Conservation (phyloP, 1,284 basidiomycete species). For the Apiotrichum domesticum region DNA sequence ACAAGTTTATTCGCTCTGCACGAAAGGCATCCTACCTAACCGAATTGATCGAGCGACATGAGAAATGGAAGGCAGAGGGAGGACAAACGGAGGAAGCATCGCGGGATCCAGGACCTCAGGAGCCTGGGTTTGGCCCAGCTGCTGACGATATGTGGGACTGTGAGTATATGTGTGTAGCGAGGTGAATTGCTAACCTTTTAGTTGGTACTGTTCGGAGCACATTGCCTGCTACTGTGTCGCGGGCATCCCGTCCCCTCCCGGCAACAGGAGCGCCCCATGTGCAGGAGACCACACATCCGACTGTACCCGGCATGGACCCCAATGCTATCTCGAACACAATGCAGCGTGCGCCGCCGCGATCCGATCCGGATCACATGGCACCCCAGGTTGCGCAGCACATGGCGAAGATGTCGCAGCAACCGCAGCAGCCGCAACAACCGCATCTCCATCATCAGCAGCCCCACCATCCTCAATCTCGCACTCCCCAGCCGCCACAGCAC, state of each 20-base stretch:
- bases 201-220: constrained; percentile 44
- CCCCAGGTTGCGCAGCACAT: constrained; percentile 13
- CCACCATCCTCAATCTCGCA: not conserved
- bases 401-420: constrained; percentile 2
- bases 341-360: constrained; percentile 17
- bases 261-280: constrained; percentile 3
- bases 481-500: not conserved
- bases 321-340: constrained; percentile 23
- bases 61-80: constrained; percentile 86
- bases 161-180: constrained; percentile 44
- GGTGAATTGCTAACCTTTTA: constrained; percentile 9
- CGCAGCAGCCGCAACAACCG: too few species aligned
- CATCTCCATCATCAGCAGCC: too few species aligned
- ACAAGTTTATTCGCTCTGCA: constrained; percentile 90
- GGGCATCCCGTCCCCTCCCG: constrained; percentile 14
- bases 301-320: not conserved
- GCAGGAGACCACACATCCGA: not conserved
- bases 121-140: constrained; percentile 52
- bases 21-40: constrained; percentile 91
- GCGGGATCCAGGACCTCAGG: constrained; percentile 19
- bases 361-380: constrained; percentile 9
- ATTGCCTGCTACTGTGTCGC: constrained; percentile 30
- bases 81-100: constrained; percentile 64
- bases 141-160: constrained; percentile 92
- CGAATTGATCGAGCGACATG: constrained; percentile 89